Conservation (phyloP, 2,329 filamentous ascomycete genomes). For the Penicillium hesseltinei region DNA sequence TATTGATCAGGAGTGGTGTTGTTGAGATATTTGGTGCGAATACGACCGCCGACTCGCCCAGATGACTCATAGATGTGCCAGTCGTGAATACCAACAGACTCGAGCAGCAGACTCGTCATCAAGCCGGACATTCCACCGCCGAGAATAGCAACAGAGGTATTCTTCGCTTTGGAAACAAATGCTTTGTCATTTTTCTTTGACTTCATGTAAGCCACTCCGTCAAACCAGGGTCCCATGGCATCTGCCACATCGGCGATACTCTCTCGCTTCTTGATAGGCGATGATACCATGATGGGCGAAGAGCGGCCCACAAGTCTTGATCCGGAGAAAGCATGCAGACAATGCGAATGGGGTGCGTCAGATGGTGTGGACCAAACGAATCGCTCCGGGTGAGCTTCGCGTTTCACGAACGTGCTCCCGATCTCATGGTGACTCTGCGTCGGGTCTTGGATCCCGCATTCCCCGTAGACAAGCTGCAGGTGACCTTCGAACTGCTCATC, state of each 20-base stretch:
- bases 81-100: conserved; percentile 46
- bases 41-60: conserved; percentile 43
- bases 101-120: conserved; percentile 44
- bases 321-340: conserved; percentile 37
- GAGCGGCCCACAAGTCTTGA: conserved; percentile 22
- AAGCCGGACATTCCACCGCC: conserved; percentile 39
- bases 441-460: conserved; percentile 39
- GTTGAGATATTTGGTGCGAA: conserved; percentile 46
- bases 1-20: conserved; percentile 36
- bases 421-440: conserved; percentile 47
- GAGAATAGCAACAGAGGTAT: conserved; percentile 35
- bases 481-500: conserved; percentile 45
- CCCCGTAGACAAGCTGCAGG: conserved; percentile 47
- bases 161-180: conserved; percentile 33
- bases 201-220: conserved; percentile 40
- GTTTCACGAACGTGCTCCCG: conserved; percentile 41
- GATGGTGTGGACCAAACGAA: conserved; percentile 43
- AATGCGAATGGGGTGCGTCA: conserved; percentile 30
- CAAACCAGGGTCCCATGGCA: conserved; percentile 42
- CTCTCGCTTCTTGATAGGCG: conserved; percentile 21
- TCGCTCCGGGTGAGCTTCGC: conserved; percentile 41
- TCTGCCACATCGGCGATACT: conserved; percentile 37
- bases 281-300: conserved; percentile 18
- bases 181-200: conserved; percentile 27
- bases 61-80: conserved; percentile 49